Conservation (phyloP, 2,329 filamentous ascomycete genomes). For the Rugonectria rugulosa region DNA sequence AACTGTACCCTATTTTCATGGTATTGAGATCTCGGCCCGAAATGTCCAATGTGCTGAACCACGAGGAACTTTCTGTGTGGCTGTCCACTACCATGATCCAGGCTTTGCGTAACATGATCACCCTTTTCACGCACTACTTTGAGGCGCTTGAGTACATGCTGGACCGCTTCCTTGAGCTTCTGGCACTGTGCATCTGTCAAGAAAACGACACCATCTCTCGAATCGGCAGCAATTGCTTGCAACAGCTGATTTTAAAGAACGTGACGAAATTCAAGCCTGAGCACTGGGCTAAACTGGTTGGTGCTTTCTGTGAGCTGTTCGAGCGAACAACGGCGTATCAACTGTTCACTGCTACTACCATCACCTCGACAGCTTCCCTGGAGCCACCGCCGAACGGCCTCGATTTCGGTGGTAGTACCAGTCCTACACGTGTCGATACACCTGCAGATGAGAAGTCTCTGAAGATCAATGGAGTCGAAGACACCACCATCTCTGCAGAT, state of each 20-base stretch:
- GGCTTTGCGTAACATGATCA: constrained; percentile 97
- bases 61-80: constrained; percentile 98
- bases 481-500: constrained; percentile 44
- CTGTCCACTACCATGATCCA: constrained; percentile 99
- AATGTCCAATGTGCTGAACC: constrained; percentile 93
- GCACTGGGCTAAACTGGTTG: constrained; percentile 95
- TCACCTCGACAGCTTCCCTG: constrained; percentile 60
- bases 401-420: constrained; percentile 57
- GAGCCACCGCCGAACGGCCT: constrained; percentile 61
- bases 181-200: constrained; percentile 96
- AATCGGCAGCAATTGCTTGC: constrained; percentile 97
- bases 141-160: constrained; percentile 97
- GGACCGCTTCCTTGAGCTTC: constrained; percentile 91
- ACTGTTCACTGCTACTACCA: constrained; percentile 83
- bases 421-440: constrained; percentile 48
- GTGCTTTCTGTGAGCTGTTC: constrained; percentile 95
- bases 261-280: constrained; percentile 86
- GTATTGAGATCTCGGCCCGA: constrained; percentile 95
- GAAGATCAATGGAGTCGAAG: constrained; percentile 65
- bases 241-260: constrained; percentile 96
- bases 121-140: constrained; percentile 98
- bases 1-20: constrained; percentile 98
- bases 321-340: constrained; percentile 94
- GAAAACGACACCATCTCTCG: constrained; percentile 98
- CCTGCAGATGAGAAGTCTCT: constrained; percentile 62